phyloP scores from a whole-genome alignment of 495 filamentous ascomycete genomes.

The Daldinia loculata region DNA sequence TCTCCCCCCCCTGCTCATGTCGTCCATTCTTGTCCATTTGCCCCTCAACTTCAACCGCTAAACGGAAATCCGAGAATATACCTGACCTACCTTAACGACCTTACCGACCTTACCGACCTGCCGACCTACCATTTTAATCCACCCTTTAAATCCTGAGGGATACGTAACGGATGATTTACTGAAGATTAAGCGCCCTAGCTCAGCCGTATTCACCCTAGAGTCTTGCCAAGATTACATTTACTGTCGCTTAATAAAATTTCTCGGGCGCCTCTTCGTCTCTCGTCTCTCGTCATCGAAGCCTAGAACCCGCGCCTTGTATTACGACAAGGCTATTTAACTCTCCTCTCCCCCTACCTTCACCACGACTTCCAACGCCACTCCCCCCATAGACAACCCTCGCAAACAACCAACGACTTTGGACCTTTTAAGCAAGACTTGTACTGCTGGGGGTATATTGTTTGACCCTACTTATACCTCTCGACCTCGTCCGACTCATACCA shows the following conservation, averaged over 20 bases:
- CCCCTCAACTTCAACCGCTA: constrained; percentile 31
- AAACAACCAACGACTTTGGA: constrained; percentile 19
- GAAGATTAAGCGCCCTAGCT: constrained; percentile 30
- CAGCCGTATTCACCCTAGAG: constrained; percentile 20
- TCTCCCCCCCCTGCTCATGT: not conserved
- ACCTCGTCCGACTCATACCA: constrained; percentile 35
- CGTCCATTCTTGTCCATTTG: constrained; percentile 12
- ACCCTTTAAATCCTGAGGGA: constrained; percentile 24
- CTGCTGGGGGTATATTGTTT: constrained; percentile 31
- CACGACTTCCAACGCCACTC: constrained; percentile 37
- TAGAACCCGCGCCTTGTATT: constrained; percentile 35
- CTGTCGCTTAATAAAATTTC: constrained; percentile 20
- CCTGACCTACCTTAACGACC: constrained; percentile 20
- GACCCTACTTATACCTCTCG: constrained; percentile 18
- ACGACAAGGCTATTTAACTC: constrained; percentile 37
- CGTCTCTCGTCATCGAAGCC: not conserved
- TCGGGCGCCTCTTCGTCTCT: constrained; percentile 17
- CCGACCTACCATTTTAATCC: constrained; percentile 28
- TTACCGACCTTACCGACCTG: constrained; percentile 9
- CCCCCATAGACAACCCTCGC: constrained; percentile 26
- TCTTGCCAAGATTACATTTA: constrained; percentile 17
- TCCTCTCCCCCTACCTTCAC: constrained; percentile 31
- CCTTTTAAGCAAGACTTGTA: constrained; percentile 28
- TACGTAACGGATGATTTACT: constrained; percentile 29
- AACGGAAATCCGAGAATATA: constrained; percentile 23